phyloP scores from a whole-genome alignment of 2,329 filamentous ascomycete species.

The Dendrostoma leiphaemia region DNA sequence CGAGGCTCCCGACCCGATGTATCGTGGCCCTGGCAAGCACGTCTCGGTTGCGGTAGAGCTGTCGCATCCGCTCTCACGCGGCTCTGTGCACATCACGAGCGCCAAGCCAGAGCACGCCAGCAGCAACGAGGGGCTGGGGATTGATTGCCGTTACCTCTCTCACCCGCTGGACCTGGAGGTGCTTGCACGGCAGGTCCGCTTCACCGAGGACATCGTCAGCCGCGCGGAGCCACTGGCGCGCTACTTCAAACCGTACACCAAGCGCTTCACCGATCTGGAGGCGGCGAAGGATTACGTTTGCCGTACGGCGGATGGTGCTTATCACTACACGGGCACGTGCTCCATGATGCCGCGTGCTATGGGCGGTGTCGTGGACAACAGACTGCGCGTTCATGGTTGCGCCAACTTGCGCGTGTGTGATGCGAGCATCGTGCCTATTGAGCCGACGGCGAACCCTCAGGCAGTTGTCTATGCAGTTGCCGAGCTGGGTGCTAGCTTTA shows the following conservation, averaged over 20 bases:
- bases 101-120: background rate
- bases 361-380: background rate
- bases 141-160: background rate
- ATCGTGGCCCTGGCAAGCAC: conserved; percentile 11
- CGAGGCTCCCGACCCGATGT: background rate
- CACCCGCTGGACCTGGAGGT: conserved; percentile 1
- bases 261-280: background rate
- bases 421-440: conserved; percentile 1
- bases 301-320: background rate
- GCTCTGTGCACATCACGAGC: conserved; percentile 20
- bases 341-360: background rate
- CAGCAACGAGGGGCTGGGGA: background rate
- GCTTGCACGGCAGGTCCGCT: conserved; percentile 2
- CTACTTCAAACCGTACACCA: background rate
- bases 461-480: conserved; percentile 5
- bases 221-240: background rate
- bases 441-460: background rate
- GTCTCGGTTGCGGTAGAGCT: conserved; percentile 13
- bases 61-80: conserved; percentile 21
- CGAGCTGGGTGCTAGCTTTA: background rate
- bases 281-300: background rate
- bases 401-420: conserved; percentile 5
- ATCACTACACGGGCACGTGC: conserved; percentile 1
- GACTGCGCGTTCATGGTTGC: background rate
- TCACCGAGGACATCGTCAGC: background rate